Evolutionary conservation across 768 basidiomycete genomes (phyloP).

Genomic region (Galerina marginata): DNA sequence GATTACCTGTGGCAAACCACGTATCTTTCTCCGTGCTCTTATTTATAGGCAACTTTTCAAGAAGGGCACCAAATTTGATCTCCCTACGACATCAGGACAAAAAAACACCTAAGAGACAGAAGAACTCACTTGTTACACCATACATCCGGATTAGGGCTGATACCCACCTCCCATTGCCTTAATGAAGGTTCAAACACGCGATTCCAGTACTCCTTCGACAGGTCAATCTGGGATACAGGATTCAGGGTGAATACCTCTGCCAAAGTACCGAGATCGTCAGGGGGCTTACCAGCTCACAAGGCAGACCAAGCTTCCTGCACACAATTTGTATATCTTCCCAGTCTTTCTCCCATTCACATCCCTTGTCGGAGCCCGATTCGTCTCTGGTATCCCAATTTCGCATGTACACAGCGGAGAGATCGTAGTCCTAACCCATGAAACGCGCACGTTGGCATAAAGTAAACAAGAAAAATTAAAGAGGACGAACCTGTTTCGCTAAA

Average conservation of each 20-base stretch:
- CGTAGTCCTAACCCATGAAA: slow-evolving; percentile 59
- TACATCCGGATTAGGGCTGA: slow-evolving; percentile 93
- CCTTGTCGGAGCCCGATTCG: slow-evolving; percentile 76
- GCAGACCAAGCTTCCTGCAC: slow-evolving; percentile 72
- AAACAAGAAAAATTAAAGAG: neutral
- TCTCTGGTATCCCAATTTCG: slow-evolving; percentile 93
- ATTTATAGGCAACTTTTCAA: slow-evolving; percentile 59
- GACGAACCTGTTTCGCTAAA: slow-evolving; percentile 65
- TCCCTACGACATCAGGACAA: slow-evolving; percentile 53
- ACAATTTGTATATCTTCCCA: slow-evolving; percentile 90
- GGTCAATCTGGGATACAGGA: slow-evolving; percentile 63
- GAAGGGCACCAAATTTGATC: slow-evolving; percentile 88
- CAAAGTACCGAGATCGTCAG: neutral
- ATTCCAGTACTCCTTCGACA: slow-evolving; percentile 91
- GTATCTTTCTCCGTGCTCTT: slow-evolving; percentile 35
- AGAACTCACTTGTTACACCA: slow-evolving; percentile 81
- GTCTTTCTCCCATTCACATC: slow-evolving; percentile 96
- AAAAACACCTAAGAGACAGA: neutral
- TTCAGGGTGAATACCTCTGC: neutral
- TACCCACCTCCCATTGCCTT: slow-evolving; percentile 74
- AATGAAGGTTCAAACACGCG: slow-evolving; percentile 90
- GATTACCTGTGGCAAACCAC: slow-evolving; percentile 84
- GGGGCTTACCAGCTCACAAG: slow-evolving; percentile 67
- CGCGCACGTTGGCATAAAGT: neutral
- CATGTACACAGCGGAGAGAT: slow-evolving; percentile 92